These are phyloP conservation scores for Hymenoscyphus scutula DNA, from an alignment of 2,329 filamentous ascomycete genomes.

Conservation along the genomic window DNA sequence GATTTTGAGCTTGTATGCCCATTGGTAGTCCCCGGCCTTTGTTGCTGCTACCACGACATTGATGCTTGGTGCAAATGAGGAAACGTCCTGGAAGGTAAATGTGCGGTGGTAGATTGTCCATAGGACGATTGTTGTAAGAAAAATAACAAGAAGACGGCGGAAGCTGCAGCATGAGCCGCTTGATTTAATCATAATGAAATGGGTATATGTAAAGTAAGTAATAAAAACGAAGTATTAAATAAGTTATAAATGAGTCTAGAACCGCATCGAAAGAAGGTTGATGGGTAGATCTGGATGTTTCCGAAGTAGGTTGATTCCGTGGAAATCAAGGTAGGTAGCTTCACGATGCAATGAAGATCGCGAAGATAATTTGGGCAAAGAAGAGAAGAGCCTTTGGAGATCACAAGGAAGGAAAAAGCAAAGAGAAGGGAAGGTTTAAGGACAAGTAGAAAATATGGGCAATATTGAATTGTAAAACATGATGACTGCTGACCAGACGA, in stretches of 20 bases:
- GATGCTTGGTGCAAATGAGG: background rate
- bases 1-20: slow-evolving; percentile 31
- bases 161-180: slow-evolving; percentile 1
- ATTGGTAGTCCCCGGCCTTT: slow-evolving; percentile 40
- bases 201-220: slow-evolving; percentile 3
- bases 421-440: background rate
- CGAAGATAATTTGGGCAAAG: background rate
- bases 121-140: background rate
- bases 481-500: background rate
- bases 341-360: slow-evolving; percentile 1
- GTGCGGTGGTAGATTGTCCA: background rate
- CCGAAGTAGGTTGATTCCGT: background rate
- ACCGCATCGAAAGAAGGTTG: background rate
- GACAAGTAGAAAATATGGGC: background rate
- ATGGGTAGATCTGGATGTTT: background rate
- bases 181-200: slow-evolving; percentile 3
- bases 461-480: slow-evolving; percentile 1
- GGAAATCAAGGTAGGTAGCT: too few species aligned
- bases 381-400: background rate
- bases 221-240: background rate
- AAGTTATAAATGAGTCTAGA: background rate
- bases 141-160: background rate
- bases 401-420: background rate
- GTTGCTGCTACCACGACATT: slow-evolving; percentile 49
- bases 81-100: background rate